A percentile compares a stretch with the other conserved stretches of the same genome.
Evolutionary conservation across 2,329 filamentous ascomycete species (phyloP).

Genomic region (Rhexocercosporidium sp.): DNA sequence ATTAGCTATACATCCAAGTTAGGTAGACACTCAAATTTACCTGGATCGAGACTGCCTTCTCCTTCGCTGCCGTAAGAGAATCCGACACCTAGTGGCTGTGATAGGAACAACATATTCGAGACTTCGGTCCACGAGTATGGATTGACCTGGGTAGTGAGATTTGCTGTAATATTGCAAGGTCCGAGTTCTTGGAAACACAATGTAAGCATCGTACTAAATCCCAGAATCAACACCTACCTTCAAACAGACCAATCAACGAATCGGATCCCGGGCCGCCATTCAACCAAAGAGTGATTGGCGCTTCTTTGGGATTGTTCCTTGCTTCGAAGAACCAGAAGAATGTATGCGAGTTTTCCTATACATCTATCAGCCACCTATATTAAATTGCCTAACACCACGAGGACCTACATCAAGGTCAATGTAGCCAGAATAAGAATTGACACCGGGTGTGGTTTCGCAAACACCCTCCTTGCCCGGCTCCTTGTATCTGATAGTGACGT

Average conservation of each 20-base stretch:
- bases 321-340: slow-evolving; percentile 59
- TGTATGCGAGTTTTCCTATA: slow-evolving; percentile 50
- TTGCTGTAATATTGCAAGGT: slow-evolving; percentile 47
- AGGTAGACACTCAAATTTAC: neutral
- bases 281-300: slow-evolving; percentile 57
- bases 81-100: slow-evolving; percentile 70
- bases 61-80: slow-evolving; percentile 62
- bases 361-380: neutral
- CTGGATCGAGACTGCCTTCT: slow-evolving; percentile 34
- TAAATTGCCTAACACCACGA: slow-evolving; percentile 5
- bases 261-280: slow-evolving; percentile 59
- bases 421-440: slow-evolving; percentile 40
- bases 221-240: slow-evolving; percentile 24
- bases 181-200: slow-evolving; percentile 42
- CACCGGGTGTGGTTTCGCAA: slow-evolving; percentile 38
- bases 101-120: slow-evolving; percentile 56
- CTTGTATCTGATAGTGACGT: slow-evolving; percentile 50
- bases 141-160: slow-evolving; percentile 44
- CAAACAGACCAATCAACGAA: slow-evolving; percentile 60
- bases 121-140: slow-evolving; percentile 68
- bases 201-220: neutral
- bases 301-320: slow-evolving; percentile 50
- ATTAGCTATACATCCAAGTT: too few species aligned
- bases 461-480: slow-evolving; percentile 47
- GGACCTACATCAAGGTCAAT: slow-evolving; percentile 35